phyloP scores from a whole-genome alignment of 768 basidiomycete genomes.

The Boletus reticuloceps region DNA sequence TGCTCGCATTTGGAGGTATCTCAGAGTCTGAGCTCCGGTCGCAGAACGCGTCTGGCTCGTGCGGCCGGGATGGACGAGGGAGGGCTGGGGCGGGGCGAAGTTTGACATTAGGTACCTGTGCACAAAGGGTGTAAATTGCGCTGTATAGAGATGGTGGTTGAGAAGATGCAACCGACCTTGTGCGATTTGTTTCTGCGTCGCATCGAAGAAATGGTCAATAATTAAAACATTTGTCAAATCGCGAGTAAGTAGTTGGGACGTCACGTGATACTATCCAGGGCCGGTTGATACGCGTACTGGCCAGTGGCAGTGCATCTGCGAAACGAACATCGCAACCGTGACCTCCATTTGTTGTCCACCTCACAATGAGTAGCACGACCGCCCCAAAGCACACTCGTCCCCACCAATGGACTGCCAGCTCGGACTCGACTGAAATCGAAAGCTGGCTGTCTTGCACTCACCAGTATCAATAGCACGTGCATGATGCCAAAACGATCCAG shows the following conservation, averaged over 20 bases:
- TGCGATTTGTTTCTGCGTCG: slow-evolving; percentile 64
- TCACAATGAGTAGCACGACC: no score
- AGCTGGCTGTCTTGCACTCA: no score
- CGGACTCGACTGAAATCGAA: no score
- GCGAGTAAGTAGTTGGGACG: no score
- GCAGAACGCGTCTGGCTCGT: slow-evolving; percentile 28
- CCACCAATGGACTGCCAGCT: no score
- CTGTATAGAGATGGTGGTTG: background rate
- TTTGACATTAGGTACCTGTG: slow-evolving; percentile 79
- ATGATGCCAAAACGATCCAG: no score
- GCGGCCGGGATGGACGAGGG: slow-evolving; percentile 14
- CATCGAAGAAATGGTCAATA: slow-evolving; percentile 24
- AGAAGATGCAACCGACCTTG: slow-evolving; percentile 41
- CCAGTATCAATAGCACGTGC: no score
- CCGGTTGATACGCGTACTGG: slow-evolving; percentile 17
- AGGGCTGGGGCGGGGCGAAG: slow-evolving; percentile 60
- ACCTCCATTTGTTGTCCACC: no score
- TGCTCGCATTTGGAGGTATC: slow-evolving; percentile 41
- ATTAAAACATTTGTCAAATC: no score
- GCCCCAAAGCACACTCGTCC: no score
- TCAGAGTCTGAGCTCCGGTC: slow-evolving; percentile 51
- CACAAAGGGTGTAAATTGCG: background rate
- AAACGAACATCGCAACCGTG: no score
- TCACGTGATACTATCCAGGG: slow-evolving; percentile 28
- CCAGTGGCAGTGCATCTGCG: no score